Evolutionary conservation across 495 filamentous ascomycete species (phyloP).

Genomic region (Aspergillus olivimuriae): DNA sequence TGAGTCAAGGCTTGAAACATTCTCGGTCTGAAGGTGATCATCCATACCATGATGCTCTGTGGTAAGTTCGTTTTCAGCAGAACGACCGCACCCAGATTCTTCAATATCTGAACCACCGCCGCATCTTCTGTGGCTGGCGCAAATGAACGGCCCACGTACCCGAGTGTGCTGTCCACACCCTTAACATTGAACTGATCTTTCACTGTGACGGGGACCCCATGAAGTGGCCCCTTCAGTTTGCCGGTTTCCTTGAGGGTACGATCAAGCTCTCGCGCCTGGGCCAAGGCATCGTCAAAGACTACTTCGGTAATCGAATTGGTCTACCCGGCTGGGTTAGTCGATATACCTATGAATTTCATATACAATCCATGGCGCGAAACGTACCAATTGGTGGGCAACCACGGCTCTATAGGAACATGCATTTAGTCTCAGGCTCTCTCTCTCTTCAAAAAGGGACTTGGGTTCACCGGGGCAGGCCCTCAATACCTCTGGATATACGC

Average conservation of each 20-base stretch:
- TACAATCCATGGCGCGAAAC: constrained; percentile 7
- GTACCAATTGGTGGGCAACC: constrained; percentile 50
- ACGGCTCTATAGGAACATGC: constrained; percentile 30
- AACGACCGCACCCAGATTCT: constrained; percentile 45
- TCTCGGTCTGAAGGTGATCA: constrained; percentile 27
- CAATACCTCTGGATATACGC: constrained; percentile 47
- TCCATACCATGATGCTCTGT: constrained; percentile 44
- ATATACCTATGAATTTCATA: too few species aligned
- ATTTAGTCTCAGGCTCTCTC: neutral
- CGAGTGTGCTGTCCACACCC: constrained; percentile 51
- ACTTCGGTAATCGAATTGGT: constrained; percentile 61
- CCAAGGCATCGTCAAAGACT: constrained; percentile 55
- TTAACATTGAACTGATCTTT: constrained; percentile 65
- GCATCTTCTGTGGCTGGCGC: constrained; percentile 46
- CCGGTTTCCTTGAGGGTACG: constrained; percentile 36
- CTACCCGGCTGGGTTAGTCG: constrained; percentile 9
- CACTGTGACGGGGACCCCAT: constrained; percentile 57
- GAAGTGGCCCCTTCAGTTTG: constrained; percentile 50
- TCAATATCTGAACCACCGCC: constrained; percentile 39
- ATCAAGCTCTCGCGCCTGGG: constrained; percentile 52
- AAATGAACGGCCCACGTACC: constrained; percentile 49
- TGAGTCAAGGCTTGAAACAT: constrained; percentile 11
- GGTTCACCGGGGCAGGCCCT: neutral
- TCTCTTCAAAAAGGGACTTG: neutral
- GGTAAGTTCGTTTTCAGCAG: constrained; percentile 57